Conservation (phyloP, 345 rosid genomes). For the Draba incana region DNA sequence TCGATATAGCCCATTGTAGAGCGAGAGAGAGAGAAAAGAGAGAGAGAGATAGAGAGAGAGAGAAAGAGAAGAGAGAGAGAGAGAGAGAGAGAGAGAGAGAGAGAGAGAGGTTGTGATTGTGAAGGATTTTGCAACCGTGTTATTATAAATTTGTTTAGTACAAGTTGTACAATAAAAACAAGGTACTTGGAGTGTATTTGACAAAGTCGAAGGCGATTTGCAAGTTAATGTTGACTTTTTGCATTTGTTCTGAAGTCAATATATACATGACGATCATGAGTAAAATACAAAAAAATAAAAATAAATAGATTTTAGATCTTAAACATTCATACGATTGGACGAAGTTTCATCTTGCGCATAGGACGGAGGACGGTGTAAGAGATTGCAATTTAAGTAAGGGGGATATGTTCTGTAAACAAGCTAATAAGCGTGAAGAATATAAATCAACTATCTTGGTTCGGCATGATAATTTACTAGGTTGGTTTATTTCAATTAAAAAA, state of each 20-base stretch:
- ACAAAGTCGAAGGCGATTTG: constrained; percentile 30
- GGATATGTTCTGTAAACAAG: neutral
- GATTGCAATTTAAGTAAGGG: constrained; percentile 18
- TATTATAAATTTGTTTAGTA: constrained; percentile 19
- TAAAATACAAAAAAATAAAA: too few species aligned
- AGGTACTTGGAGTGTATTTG: constrained; percentile 12
- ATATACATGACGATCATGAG: too few species aligned
- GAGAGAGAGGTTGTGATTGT: constrained; percentile 12
- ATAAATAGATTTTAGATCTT: constrained; percentile 26
- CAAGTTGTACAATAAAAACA: constrained; percentile 34
- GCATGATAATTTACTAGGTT: neutral
- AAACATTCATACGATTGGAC: constrained; percentile 13
- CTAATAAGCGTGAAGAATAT: neutral
- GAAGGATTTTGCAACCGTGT: constrained; percentile 4
- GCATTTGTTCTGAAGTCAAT: constrained; percentile 14
- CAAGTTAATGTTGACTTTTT: constrained; percentile 14
- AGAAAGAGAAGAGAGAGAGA: too few species aligned
- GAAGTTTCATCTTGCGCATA: neutral
- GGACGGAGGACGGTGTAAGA: constrained; percentile 12
- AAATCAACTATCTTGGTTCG: neutral
- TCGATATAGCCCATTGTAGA: constrained; percentile 14
- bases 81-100: too few species aligned
- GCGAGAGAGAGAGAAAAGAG: constrained; percentile 12
- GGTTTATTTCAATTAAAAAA: too few species aligned
- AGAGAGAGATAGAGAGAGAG: too few species aligned